These are phyloP conservation scores for Aquanectria penicillioides DNA, from an alignment of 2,329 filamentous ascomycete genomes.

Conservation along the genomic window DNA sequence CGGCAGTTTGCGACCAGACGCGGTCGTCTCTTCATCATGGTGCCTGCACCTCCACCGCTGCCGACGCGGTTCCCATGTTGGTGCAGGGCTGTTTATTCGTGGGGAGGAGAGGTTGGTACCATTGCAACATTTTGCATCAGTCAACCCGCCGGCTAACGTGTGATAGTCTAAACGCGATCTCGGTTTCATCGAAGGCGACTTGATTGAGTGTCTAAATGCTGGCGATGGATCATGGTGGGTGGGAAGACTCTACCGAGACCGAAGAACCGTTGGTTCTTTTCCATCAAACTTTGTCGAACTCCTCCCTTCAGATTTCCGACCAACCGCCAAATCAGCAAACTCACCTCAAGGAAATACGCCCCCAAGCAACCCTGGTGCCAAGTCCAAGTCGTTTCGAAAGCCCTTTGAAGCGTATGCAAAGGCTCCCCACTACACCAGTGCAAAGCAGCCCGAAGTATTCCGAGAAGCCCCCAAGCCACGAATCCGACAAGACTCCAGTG, in stretches of 20 bases:
- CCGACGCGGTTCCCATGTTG: slow-evolving; percentile 88
- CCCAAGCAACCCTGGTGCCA: slow-evolving; percentile 64
- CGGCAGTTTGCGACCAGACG: slow-evolving; percentile 20
- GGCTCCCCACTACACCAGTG: slow-evolving; percentile 72
- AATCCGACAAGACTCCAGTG: slow-evolving; percentile 53
- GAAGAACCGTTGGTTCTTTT: slow-evolving; percentile 90
- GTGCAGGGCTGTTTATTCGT: slow-evolving; percentile 91
- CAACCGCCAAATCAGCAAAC: slow-evolving; percentile 70
- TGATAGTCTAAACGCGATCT: slow-evolving; percentile 87
- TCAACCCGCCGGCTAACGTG: slow-evolving; percentile 31
- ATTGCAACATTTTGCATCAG: background rate
- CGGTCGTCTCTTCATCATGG: slow-evolving; percentile 53
- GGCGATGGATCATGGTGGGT: slow-evolving; percentile 99
- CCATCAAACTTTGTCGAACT: slow-evolving; percentile 98
- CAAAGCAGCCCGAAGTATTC: slow-evolving; percentile 69
- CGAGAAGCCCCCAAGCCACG: slow-evolving; percentile 53
- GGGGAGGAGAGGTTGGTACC: slow-evolving; percentile 80
- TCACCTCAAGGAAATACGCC: slow-evolving; percentile 67
- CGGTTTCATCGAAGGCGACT: slow-evolving; percentile 95
- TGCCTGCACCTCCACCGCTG: slow-evolving; percentile 66
- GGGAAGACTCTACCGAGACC: slow-evolving; percentile 87
- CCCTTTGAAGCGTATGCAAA: slow-evolving; percentile 75
- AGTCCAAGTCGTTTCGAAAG: slow-evolving; percentile 72
- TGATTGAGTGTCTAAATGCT: slow-evolving; percentile 98
- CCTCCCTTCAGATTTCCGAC: slow-evolving; percentile 85